Base-by-base conservation (phyloP, 2,329 filamentous ascomycete genomes). In the Cyclaneusma minus region DNA sequence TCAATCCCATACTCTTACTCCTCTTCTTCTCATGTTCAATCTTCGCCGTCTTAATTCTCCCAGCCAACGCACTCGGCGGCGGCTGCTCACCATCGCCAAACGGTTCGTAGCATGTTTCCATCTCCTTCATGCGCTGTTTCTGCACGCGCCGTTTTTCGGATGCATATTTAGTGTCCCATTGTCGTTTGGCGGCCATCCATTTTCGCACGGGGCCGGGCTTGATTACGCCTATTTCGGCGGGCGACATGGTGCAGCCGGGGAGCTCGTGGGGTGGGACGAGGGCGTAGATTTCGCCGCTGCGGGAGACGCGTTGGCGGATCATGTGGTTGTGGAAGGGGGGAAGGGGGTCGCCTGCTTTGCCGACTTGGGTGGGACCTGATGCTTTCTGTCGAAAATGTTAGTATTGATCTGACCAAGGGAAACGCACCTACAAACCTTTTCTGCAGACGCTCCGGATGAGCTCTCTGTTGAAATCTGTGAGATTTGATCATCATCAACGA, bases 271-370 rank as follows among this genome's bases (percentile, higher is more conserved):
- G 61, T 0, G 71, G 60, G 0, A 68, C 62, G 4, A 98, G 60
- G 1, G 70, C 64, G 31, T 74, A 71, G 13, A 85, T 73, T 8
- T 64, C 61, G 4, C 89, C 89, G 43, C 87, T 71, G 2, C 78
- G 63, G 33, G 81, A 79, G 12, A 95, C 74, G 15, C 78, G 64
- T 48, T 98, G 84, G 6, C 89, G 76, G 34, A 98, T 85, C 85
- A 95, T 94, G 48, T 91, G 75, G 32, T 77, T 62, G 27, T 69
- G 64, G 50, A 94, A 95, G 0, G 64, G 54, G 0, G 84, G 87
- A 1, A 94, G 54, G 4, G 81, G 68, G 41, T 92, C 84, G 1
- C 85, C 85, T 3, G 85, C 84, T 45, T 68, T 82, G n/a, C 87
- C 85, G 6, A 94, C 65, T n/a, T 62, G 33, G n/a, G n/a, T n/a